These are phyloP conservation scores for Tulasnella sp. DNA, from an alignment of 768 basidiomycete genomes.

Conservation along the genomic window DNA sequence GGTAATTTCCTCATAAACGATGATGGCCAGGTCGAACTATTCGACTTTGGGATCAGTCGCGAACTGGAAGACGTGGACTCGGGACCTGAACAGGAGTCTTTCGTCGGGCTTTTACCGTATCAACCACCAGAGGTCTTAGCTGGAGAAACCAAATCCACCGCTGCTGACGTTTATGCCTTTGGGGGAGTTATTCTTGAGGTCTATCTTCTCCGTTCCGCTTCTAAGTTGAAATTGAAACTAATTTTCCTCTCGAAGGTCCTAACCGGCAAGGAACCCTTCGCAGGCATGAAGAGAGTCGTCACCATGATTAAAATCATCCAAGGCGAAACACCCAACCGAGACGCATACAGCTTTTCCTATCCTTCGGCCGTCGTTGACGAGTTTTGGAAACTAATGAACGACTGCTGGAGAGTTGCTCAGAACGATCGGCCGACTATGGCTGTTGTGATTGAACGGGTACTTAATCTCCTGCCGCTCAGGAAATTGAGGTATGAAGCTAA, in stretches of 20 bases:
- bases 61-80: neutral
- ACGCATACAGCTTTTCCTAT: neutral
- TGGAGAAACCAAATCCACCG: neutral
- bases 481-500: too few relatives aligned
- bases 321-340: neutral
- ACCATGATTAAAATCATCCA: neutral
- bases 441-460: neutral
- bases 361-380: neutral
- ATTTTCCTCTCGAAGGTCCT: neutral
- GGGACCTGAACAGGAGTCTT: too few relatives aligned
- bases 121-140: neutral
- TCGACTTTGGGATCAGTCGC: neutral
- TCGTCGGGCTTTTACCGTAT: neutral
- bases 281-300: neutral
- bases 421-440: neutral
- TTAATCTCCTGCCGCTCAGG: neutral
- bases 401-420: neutral
- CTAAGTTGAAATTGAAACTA: neutral
- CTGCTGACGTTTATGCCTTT: slow-evolving; percentile 1
- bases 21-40: neutral
- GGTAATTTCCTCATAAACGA: neutral
- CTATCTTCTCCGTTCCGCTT: neutral
- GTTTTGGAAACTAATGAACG: neutral
- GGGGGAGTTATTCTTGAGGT: neutral
- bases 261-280: neutral